phyloP scores from a whole-genome alignment of 345 rosid species.

The Geranium brycei region DNA sequence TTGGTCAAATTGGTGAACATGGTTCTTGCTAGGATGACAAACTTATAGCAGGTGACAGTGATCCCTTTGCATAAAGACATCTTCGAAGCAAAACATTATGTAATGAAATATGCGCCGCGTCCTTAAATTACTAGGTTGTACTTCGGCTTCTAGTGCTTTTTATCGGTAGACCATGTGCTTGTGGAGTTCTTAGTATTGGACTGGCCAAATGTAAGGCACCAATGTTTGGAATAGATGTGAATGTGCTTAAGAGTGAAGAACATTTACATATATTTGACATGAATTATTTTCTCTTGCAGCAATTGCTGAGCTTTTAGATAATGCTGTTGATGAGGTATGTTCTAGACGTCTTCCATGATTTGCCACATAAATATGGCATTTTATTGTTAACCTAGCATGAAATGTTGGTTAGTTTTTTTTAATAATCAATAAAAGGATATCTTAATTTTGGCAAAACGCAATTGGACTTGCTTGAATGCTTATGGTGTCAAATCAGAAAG shows the following conservation, averaged over 20 bases:
- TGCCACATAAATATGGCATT: not conserved
- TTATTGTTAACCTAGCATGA: not conserved
- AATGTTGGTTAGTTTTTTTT: not conserved
- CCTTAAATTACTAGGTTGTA: not conserved
- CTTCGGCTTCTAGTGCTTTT: not conserved
- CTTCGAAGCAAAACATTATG: not conserved
- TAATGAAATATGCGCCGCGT: not conserved
- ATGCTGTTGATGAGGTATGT: constrained; percentile 89
- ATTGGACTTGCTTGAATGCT: not conserved
- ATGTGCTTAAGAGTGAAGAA: not conserved
- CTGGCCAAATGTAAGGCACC: not conserved
- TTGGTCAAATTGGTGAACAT: not conserved
- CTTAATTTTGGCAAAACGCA: not conserved
- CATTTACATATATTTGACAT: not conserved
- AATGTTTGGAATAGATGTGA: not conserved
- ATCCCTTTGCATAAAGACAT: not conserved
- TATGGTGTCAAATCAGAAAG: not conserved
- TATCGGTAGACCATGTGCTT: not conserved
- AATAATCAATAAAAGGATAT: not conserved
- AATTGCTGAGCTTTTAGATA: constrained; percentile 89
- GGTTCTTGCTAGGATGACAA: not conserved
- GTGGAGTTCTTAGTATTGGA: not conserved
- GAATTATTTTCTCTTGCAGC: constrained; percentile 34
- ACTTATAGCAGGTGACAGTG: not conserved
- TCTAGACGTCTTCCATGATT: not conserved